Evolutionary conservation across 2,329 filamentous ascomycete species (phyloP), one percentile per base, ranked within the genome.

Genomic region (Colletotrichum spaethianum): DNA sequence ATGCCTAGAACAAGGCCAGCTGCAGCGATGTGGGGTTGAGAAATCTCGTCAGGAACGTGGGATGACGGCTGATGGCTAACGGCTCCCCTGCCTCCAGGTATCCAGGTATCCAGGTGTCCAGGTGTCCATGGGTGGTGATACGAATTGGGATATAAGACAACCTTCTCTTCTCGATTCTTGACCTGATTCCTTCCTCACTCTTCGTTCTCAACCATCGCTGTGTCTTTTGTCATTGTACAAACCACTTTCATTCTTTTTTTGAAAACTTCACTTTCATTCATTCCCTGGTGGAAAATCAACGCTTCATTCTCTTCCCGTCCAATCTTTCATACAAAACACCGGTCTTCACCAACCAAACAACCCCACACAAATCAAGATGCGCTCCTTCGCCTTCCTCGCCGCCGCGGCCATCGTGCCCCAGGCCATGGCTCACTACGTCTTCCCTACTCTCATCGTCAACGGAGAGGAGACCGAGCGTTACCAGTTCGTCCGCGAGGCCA

Each of bases 391-490:
- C 12, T 28, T 72, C 46, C 70, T 72, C 65, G 59, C 70, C 23
- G 70, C 60, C 59, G 70, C 70, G 56, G 73, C 67, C 63, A 40
- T 73, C 46, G 73, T 70, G 44, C 69, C 71, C 60, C 60, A 62
- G 55, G 67, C 73, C 48, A 67, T 67, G 65, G 70, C 71, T 18
- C 74, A 75, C 73, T 75, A 74, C 67, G 72, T 74, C 67, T 75
- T 74, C 62, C 70, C 74, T 26, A 59, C 73, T 16, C 73, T 75
- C 61, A 74, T 75, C 63, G 70, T 73, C 70, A 74, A 75, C 64
- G 74, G 74, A 28, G 60, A 74, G 67, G 55, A 56, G 42, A 74
- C 74, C 4, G 67, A 42, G 23, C 64, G 70, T n/a, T 75, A 74
- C 65, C 56, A 74, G 62, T 75, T 69, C 67, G 73, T 75, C 59